A percentile compares a stretch with the other conserved stretches of the same genome.
These are phyloP conservation scores for Gamarada debralockiae DNA, from an alignment of 495 filamentous ascomycete genomes.

Conservation along the genomic window DNA sequence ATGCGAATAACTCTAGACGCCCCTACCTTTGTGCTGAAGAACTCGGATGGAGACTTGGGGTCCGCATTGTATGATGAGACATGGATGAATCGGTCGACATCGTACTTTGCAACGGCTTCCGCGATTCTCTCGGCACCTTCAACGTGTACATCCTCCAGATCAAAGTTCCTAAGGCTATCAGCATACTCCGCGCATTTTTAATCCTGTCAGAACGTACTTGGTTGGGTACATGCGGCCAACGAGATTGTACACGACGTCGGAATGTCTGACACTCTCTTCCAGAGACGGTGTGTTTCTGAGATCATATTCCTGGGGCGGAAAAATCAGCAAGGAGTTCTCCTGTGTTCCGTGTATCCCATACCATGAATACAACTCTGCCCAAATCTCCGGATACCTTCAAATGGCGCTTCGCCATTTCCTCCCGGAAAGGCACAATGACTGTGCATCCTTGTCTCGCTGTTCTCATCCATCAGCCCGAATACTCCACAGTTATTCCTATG, in stretches of 20 bases:
- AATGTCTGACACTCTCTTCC: slow-evolving; percentile 94
- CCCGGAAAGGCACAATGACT: slow-evolving; percentile 88
- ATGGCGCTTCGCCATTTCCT: slow-evolving; percentile 97
- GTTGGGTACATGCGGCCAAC: slow-evolving; percentile 92
- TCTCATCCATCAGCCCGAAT: slow-evolving; percentile 4
- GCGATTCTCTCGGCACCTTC: slow-evolving; percentile 93
- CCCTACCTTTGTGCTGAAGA: slow-evolving; percentile 81
- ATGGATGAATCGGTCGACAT: slow-evolving; percentile 95
- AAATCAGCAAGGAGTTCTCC: not conserved
- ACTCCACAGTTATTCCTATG: not conserved
- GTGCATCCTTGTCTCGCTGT: slow-evolving; percentile 86
- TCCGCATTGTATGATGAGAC: slow-evolving; percentile 93
- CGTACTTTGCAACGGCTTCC: slow-evolving; percentile 96
- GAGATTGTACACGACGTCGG: slow-evolving; percentile 95
- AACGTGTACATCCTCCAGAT: slow-evolving; percentile 86
- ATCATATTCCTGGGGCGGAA: no score
- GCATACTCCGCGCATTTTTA: slow-evolving; percentile 1
- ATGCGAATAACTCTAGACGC: not conserved
- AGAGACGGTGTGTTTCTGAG: slow-evolving; percentile 93
- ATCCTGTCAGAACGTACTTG: slow-evolving; percentile 58
- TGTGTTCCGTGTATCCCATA: slow-evolving; percentile 30
- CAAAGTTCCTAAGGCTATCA: slow-evolving; percentile 73
- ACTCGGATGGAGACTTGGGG: slow-evolving; percentile 75
- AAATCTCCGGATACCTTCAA: slow-evolving; percentile 93
- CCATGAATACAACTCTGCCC: slow-evolving; percentile 81